A percentile compares a stretch with the other conserved stretches of the same genome.
Evolutionary conservation across 805 yeast genomes (phyloP).

Genomic region (Candida hungchunana): DNA sequence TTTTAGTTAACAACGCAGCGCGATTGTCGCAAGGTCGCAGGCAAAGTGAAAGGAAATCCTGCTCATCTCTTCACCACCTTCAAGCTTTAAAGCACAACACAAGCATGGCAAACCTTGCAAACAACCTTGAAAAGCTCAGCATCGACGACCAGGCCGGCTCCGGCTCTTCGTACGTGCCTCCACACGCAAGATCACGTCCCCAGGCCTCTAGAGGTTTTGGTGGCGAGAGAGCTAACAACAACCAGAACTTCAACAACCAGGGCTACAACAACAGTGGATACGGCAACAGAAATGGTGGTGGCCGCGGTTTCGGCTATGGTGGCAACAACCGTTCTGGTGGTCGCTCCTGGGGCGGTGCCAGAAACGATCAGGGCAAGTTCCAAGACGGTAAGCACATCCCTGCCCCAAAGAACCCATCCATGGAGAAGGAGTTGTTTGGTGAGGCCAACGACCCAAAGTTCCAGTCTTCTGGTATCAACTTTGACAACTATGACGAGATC

Average conservation of each 20-base stretch:
- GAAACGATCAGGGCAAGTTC: constrained; percentile 68
- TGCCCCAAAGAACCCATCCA: constrained; percentile 60
- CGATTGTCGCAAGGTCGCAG: not conserved
- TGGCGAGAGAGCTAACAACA: constrained; percentile 13
- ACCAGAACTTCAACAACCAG: no score
- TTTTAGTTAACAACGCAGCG: no score
- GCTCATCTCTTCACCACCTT: constrained; percentile 2
- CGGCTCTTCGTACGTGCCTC: constrained; percentile 52
- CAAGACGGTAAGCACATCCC: constrained; percentile 86
- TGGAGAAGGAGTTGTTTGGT: constrained; percentile 85
- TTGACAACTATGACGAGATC: constrained; percentile 96
- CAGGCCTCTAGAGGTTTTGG: constrained; percentile 16
- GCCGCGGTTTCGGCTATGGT: constrained; percentile 29
- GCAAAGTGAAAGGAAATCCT: not conserved
- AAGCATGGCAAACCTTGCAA: constrained; percentile 50
- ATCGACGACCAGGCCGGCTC: constrained; percentile 34
- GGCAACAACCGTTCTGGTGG: constrained; percentile 32
- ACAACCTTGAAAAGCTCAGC: constrained; percentile 53
- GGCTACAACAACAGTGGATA: constrained; percentile 18
- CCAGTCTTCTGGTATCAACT: constrained; percentile 96
- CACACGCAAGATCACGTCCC: constrained; percentile 41
- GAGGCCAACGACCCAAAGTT: constrained; percentile 56
- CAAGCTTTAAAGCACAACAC: not conserved
- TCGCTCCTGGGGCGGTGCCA: constrained; percentile 31
- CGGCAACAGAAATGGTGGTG: constrained; percentile 21